Conservation (phyloP, 352 stramenopile genomes). For the Chrysophaeum taylorii region DNA sequence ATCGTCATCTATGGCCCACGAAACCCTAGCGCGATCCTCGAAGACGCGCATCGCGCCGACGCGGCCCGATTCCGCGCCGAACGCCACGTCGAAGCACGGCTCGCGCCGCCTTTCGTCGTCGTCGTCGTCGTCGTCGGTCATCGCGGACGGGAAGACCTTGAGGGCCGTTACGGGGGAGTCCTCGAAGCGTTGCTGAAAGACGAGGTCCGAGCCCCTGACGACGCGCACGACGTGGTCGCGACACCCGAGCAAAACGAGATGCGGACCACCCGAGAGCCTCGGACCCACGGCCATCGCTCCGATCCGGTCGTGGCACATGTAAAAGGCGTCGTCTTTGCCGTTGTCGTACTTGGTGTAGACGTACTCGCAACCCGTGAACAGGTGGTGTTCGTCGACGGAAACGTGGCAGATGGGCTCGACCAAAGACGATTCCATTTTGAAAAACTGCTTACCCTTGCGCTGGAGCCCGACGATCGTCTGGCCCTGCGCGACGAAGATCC, state of each 20-base stretch:
- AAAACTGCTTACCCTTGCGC: constrained; percentile 72
- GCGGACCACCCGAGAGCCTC: constrained; percentile 38
- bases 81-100: neutral
- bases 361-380: constrained; percentile 62
- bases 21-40: constrained; percentile 1
- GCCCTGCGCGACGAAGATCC: constrained; percentile 25
- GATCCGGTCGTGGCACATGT: constrained; percentile 65
- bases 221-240: constrained; percentile 62
- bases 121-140: neutral
- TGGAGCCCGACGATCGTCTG: constrained; percentile 59
- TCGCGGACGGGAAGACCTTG: neutral
- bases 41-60: constrained; percentile 15
- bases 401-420: constrained; percentile 62
- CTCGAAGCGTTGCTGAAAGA: neutral
- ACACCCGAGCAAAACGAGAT: constrained; percentile 46
- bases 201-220: constrained; percentile 24
- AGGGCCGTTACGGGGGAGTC: constrained; percentile 16
- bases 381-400: constrained; percentile 49
- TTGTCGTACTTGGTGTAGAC: constrained; percentile 68
- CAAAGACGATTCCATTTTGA: constrained; percentile 68
- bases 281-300: constrained; percentile 57
- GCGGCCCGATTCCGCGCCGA: constrained; percentile 2
- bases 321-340: constrained; percentile 59
- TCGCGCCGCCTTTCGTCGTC: neutral
- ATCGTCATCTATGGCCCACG: too few relatives aligned